phyloP scores from a whole-genome alignment of 2,329 filamentous ascomycete species.

The Paecilomyces variotii region DNA sequence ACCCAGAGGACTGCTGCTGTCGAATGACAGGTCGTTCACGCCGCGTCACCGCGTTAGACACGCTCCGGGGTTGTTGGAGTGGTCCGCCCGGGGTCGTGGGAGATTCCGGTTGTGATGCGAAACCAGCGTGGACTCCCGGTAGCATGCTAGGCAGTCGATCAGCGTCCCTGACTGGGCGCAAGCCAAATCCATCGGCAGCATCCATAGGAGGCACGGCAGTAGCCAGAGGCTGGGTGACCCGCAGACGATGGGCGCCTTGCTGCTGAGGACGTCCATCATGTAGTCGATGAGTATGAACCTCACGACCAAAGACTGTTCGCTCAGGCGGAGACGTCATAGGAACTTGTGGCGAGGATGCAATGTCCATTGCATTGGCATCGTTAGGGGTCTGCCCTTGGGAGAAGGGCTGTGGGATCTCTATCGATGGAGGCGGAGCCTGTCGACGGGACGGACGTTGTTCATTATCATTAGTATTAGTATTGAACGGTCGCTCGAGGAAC shows the following conservation, averaged over 20 bases:
- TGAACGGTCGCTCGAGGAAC: constrained; percentile 44
- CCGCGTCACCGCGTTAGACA: constrained; percentile 47
- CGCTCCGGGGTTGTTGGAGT: constrained; percentile 46
- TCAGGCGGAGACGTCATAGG: constrained; percentile 64
- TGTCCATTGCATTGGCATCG: constrained; percentile 50
- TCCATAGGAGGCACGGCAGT: constrained; percentile 62
- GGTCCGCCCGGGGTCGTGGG: constrained; percentile 76
- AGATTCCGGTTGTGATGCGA: constrained; percentile 84
- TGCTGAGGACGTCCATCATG: constrained; percentile 33
- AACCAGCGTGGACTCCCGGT: constrained; percentile 57
- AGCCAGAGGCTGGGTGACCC: constrained; percentile 58
- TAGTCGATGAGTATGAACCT: constrained; percentile 42
- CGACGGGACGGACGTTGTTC: constrained; percentile 55
- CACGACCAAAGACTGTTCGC: constrained; percentile 55
- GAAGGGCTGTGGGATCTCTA: constrained; percentile 62
- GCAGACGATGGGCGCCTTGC: constrained; percentile 44
- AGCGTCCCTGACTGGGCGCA: constrained; percentile 70
- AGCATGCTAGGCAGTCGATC: constrained; percentile 81
- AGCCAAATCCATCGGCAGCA: constrained; percentile 59
- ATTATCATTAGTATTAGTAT: constrained; percentile 31
- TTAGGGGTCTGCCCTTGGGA: constrained; percentile 40
- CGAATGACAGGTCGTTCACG: constrained; percentile 75
- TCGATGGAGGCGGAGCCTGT: constrained; percentile 74
- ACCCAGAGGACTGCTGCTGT: constrained; percentile 83
- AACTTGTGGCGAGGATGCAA: constrained; percentile 55